Conservation (phyloP, 441 rosid species). For the Pelargonium fulgidum region DNA sequence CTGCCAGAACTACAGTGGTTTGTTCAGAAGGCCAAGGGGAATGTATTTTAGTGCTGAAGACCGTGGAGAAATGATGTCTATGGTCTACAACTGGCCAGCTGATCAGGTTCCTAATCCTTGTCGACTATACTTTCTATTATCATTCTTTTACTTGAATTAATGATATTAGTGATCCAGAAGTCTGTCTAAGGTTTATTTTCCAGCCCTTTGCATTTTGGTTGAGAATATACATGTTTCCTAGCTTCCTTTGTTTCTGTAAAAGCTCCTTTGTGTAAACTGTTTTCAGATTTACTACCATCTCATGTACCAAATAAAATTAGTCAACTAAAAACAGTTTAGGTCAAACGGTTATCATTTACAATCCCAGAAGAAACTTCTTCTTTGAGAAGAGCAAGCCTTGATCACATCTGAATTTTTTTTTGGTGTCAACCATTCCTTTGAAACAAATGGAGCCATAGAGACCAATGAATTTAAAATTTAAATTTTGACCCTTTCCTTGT, state of each 20-base stretch:
- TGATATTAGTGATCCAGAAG: neutral
- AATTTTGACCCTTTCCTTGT: too few relatives aligned
- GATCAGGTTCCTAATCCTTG: constrained; percentile 58
- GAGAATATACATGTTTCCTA: neutral
- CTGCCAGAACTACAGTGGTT: constrained; percentile 92
- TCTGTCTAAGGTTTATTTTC: neutral
- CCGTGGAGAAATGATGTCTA: constrained; percentile 99
- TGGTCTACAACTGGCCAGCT: constrained; percentile 99
- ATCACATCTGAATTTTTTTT: too few relatives aligned
- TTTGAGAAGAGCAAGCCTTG: neutral
- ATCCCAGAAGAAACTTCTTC: neutral
- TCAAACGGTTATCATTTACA: neutral
- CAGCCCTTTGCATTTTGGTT: neutral
- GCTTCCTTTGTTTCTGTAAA: neutral
- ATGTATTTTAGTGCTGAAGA: constrained; percentile 96
- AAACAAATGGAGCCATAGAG: neutral
- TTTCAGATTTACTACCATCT: neutral
- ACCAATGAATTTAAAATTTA: neutral
- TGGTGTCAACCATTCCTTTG: neutral
- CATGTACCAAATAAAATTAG: neutral
- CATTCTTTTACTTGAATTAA: neutral
- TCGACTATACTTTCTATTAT: constrained; percentile 9
- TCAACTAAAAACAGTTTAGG: neutral
- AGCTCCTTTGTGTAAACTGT: neutral
- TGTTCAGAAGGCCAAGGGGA: constrained; percentile 98